A percentile compares a stretch with the other conserved stretches of the same genome.
Evolutionary conservation across 805 yeast species (phyloP).

Genomic region (Pichia rugopelliculosa): DNA sequence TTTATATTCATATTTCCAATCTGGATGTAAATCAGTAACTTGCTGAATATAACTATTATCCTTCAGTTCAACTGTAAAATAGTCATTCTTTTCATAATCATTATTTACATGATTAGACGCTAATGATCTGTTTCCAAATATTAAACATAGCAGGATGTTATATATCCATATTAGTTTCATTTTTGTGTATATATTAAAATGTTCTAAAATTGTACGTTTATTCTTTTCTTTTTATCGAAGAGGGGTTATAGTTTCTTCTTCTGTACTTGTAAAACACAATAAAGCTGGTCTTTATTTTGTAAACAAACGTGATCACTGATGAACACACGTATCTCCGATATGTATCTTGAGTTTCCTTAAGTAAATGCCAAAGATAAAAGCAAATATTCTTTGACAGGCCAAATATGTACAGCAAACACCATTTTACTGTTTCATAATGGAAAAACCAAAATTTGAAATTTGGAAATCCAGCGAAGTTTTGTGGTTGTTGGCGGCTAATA

Average conservation of each 20-base stretch:
- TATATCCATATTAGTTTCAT: slow-evolving; percentile 1
- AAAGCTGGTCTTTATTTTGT: too few species aligned
- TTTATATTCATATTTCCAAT: slow-evolving; percentile 56
- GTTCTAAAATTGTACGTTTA: not conserved
- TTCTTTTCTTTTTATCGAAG: not conserved
- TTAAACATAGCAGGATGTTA: not conserved
- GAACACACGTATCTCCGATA: too few species aligned
- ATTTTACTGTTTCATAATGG: too few species aligned
- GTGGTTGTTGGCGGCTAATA: too few species aligned
- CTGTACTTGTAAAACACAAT: too few species aligned
- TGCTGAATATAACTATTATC: slow-evolving; percentile 5
- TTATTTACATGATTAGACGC: not conserved
- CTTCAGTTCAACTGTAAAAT: slow-evolving; percentile 5
- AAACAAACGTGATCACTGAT: not conserved
- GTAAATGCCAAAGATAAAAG: too few species aligned
- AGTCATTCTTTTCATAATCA: slow-evolving; percentile 7
- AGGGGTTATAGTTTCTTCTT: too few species aligned
- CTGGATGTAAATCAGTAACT: slow-evolving; percentile 34
- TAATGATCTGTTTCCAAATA: not conserved
- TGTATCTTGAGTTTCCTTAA: too few species aligned
- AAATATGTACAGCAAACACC: too few species aligned
- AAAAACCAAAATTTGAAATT: too few species aligned
- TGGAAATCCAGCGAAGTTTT: too few species aligned
- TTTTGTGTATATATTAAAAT: not conserved
- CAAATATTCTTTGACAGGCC: too few species aligned